Evolutionary conservation across 1,139 yeast species (phyloP).

Genomic region (Pneumocystis murina): DNA sequence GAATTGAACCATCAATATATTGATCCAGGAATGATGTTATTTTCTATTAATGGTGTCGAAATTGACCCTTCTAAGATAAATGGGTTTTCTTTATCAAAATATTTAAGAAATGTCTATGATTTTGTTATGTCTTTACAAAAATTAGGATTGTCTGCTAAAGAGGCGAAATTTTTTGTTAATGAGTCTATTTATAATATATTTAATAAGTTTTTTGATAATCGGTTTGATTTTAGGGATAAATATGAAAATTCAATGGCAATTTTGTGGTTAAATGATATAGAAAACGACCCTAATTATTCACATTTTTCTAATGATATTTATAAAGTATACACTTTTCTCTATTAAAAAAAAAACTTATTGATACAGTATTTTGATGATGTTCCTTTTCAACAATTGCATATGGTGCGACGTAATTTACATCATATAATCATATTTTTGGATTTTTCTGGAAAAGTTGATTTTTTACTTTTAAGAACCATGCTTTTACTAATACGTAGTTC

Average conservation of each 20-base stretch:
- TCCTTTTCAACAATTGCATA: constrained; percentile 49
- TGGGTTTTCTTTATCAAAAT: constrained; percentile 18
- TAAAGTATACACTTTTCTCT: constrained; percentile 6
- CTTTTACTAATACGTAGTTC: constrained; percentile 29
- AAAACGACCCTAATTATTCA: constrained; percentile 41
- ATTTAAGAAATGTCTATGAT: constrained; percentile 22
- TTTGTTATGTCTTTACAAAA: constrained; percentile 16
- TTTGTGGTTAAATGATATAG: constrained; percentile 66
- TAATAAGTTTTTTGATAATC: constrained; percentile 16
- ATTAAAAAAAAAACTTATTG: constrained; percentile 1
- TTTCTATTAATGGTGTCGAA: constrained; percentile 27
- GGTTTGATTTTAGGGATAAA: constrained; percentile 31
- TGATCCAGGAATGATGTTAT: constrained; percentile 23
- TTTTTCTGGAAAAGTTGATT: constrained; percentile 37
- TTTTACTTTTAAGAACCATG: constrained; percentile 26
- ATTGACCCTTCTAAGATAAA: constrained; percentile 16
- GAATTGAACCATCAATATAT: constrained; percentile 15
- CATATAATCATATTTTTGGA: constrained; percentile 61
- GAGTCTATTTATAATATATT: constrained; percentile 8
- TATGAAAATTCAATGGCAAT: constrained; percentile 28
- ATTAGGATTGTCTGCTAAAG: constrained; percentile 14
- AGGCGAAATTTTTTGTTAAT: constrained; percentile 16
- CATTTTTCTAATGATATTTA: constrained; percentile 26
- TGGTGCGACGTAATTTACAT: constrained; percentile 57
- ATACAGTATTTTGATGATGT: constrained; percentile 11